These are phyloP conservation scores for Dillenia suffruticosa DNA, from an alignment of 164 flowering plant genomes.

Conservation along the genomic window DNA sequence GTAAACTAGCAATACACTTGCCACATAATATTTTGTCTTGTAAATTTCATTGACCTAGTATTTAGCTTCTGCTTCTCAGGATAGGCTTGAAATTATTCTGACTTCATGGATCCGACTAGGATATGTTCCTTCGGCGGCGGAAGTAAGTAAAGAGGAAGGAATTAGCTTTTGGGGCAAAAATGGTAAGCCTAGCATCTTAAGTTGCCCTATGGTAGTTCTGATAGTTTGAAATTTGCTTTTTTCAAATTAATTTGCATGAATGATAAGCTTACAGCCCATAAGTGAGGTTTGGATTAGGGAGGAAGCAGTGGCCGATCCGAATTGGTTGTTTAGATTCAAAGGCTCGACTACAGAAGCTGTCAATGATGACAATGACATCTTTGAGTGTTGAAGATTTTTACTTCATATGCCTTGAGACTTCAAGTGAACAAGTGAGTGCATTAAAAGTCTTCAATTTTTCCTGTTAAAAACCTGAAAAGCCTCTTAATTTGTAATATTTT, in stretches of 20 bases:
- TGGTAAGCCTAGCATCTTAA: conserved; percentile 12
- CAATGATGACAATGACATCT: conserved; percentile 50
- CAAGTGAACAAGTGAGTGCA: conserved; percentile 26
- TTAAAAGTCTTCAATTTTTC: not conserved
- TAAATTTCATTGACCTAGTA: not conserved
- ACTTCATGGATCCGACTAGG: conserved; percentile 55
- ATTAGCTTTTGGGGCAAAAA: conserved; percentile 54
- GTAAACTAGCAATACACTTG: no score
- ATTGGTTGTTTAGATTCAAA: conserved; percentile 66
- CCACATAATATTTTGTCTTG: not conserved
- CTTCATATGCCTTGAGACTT: conserved; percentile 68
- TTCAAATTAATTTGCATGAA: conserved; percentile 11
- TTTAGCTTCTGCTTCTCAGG: conserved; percentile 35
- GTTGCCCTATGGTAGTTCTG: not conserved
- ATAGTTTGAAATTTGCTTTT: conserved; percentile 2
- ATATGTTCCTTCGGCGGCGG: conserved; percentile 75
- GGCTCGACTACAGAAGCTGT: conserved; percentile 38
- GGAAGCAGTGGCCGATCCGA: conserved; percentile 63
- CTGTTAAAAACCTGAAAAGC: no score
- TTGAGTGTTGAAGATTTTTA: conserved; percentile 51
- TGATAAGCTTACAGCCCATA: conserved; percentile 19
- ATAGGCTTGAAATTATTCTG: conserved; percentile 76
- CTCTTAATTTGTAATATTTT: conserved; percentile 1
- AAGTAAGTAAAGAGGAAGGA: conserved; percentile 77
- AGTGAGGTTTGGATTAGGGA: conserved; percentile 47